Conservation (phyloP, 2,329 filamentous ascomycete genomes). For the Chrysoporthe austroafricana region DNA sequence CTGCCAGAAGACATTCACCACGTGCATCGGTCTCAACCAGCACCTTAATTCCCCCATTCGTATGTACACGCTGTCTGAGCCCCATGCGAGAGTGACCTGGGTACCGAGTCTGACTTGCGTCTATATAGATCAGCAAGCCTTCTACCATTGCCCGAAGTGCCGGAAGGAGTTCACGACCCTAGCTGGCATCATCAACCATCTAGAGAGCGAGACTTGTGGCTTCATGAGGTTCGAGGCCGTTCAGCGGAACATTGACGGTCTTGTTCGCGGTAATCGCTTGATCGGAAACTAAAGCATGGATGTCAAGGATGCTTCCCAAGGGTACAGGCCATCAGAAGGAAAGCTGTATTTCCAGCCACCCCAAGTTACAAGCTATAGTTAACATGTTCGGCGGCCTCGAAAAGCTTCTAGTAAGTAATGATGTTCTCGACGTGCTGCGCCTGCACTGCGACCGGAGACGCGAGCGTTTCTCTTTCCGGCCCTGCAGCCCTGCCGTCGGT, state of each 20-base stretch:
- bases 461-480: too few species aligned
- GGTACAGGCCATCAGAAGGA: neutral
- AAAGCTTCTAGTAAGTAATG: too few species aligned
- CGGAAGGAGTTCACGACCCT: conserved; percentile 44
- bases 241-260: conserved; percentile 34
- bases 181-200: conserved; percentile 45
- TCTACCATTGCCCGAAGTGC: conserved; percentile 50
- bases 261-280: conserved; percentile 31
- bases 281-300: neutral
- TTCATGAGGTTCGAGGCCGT: conserved; percentile 44
- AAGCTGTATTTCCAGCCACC: too few species aligned
- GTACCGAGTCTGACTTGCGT: conserved; percentile 37
- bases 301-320: neutral
- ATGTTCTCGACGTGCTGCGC: too few species aligned
- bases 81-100: neutral
- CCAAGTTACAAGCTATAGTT: too few species aligned
- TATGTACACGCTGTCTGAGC: conserved; percentile 38
- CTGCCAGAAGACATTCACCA: conserved; percentile 51
- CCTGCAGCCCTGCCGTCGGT: too few species aligned
- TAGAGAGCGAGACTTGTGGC: conserved; percentile 49
- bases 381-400: too few species aligned
- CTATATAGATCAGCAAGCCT: conserved; percentile 39
- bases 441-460: too few species aligned
- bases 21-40: conserved; percentile 45
- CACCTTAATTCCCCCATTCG: conserved; percentile 60